Evolutionary conservation across 108 stramenopile genomes (phyloP), one percentile per base, ranked within the genome.

Genomic region (Craspedostauros australis): DNA sequence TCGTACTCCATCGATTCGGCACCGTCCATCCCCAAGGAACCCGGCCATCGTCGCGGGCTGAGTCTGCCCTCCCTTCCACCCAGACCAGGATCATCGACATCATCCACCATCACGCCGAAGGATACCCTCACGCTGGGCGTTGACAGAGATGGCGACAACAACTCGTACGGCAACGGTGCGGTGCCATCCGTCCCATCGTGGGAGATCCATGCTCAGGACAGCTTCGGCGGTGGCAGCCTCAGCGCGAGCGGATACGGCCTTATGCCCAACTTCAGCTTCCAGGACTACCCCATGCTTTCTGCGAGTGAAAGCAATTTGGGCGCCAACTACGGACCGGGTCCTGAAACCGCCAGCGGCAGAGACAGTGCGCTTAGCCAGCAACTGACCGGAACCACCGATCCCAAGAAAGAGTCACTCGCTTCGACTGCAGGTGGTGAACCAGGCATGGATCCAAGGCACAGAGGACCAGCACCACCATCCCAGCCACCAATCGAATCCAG

Each of bases 201-300:
- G 80, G 80, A 82, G 33, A 69, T 82, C 46, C 60, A 75, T 1
- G 59, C 50, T 18, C 76, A 77, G 55, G 80, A 82, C 25, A 75
- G 73, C 36, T 82, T 82, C 62, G 76, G 80, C 9, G 66, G 48
- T 9, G 62, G 61, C 5, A 73, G 71, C 53, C 47, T 58, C 46
- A 58, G 66, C 24, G 53, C 55, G 11, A 60, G 60, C 1, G 68
- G 68, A 8, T 57, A 56, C 22, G 63, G 58, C 19, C 56, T 80
- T 15, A 57, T 68, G 21, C 50, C 71, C 14, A 58, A 44, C 26
- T 76, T 80, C 46, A 69, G 67, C 58, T 80, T 80, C 50, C 72
- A 76, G 44, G 75, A 80, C 38, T 80, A 75, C 45, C 66, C 73
- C 6, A 66, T 69, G 39, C 69, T 74, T 7, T 52, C 69, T 20